Evolutionary conservation across 352 stramenopile species (phyloP).

Genomic region (Phytophthora macrochlamydospora): DNA sequence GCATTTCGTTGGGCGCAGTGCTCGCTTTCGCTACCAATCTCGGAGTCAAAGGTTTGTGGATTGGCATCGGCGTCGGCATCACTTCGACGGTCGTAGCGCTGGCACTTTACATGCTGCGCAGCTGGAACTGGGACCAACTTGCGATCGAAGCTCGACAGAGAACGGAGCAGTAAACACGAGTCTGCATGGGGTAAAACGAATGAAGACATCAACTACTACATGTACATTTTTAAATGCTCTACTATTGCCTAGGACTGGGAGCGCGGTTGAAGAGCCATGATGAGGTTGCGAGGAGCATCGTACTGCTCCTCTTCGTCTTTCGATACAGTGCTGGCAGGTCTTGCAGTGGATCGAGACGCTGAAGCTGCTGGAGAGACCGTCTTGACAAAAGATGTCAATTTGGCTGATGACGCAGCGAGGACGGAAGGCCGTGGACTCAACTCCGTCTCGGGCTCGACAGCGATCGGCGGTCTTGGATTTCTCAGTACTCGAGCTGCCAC

Average conservation of each 20-base stretch:
- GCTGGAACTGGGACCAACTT: constrained; percentile 38
- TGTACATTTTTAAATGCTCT: constrained; percentile 1
- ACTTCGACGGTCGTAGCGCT: constrained; percentile 22
- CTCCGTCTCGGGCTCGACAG: constrained; percentile 21
- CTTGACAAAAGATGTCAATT: constrained; percentile 7
- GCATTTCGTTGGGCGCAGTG: constrained; percentile 61
- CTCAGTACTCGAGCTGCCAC: constrained; percentile 29
- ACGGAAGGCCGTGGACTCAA: constrained; percentile 15
- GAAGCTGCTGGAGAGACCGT: not conserved
- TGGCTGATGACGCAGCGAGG: constrained; percentile 1
- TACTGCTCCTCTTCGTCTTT: constrained; percentile 31
- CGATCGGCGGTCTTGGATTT: constrained; percentile 9
- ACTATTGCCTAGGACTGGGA: constrained; percentile 22
- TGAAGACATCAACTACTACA: not conserved
- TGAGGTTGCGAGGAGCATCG: constrained; percentile 31
- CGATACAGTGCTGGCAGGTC: not conserved
- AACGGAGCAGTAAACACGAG: constrained; percentile 2
- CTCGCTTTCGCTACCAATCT: constrained; percentile 49
- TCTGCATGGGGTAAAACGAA: too few relatives aligned
- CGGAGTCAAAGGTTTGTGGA: constrained; percentile 58
- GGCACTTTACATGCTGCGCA: constrained; percentile 30
- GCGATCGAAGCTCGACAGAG: constrained; percentile 25
- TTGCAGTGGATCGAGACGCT: constrained; percentile 1
- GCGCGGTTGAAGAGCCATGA: constrained; percentile 27
- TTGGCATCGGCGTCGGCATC: constrained; percentile 49